These are phyloP conservation scores for Drosera capensis DNA, from an alignment of 148 eudicot species.

Conservation along the genomic window DNA sequence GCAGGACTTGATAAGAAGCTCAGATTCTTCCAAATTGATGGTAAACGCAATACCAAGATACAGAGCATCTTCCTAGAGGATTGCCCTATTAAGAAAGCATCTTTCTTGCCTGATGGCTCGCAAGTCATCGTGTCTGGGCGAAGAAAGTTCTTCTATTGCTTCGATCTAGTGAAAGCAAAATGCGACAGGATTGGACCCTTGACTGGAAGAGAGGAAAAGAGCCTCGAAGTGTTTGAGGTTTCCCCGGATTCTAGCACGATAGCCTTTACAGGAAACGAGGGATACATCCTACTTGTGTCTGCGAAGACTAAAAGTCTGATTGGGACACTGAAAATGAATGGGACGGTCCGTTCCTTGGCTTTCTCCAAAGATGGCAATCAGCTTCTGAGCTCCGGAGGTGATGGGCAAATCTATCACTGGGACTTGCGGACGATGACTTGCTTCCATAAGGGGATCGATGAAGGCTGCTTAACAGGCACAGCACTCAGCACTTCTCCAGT, in stretches of 20 bases:
- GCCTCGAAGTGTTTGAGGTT: slow-evolving; percentile 73
- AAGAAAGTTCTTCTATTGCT: slow-evolving; percentile 79
- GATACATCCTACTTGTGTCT: slow-evolving; percentile 73
- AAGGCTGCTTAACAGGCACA: slow-evolving; percentile 66
- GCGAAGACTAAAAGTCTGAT: slow-evolving; percentile 70
- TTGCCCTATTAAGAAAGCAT: slow-evolving; percentile 63
- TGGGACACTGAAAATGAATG: slow-evolving; percentile 89
- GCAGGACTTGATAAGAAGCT: slow-evolving; percentile 62
- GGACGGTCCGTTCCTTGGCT: slow-evolving; percentile 69
- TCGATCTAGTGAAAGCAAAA: slow-evolving; percentile 59
- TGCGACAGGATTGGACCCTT: slow-evolving; percentile 69
- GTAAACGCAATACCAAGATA: slow-evolving; percentile 62
- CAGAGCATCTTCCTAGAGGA: slow-evolving; percentile 68
- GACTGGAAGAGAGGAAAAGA: slow-evolving; percentile 84
- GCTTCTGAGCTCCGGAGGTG: slow-evolving; percentile 80
- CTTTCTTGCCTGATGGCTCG: slow-evolving; percentile 84
- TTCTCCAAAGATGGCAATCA: slow-evolving; percentile 55
- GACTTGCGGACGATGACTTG: slow-evolving; percentile 76
- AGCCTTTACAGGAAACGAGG: slow-evolving; percentile 85
- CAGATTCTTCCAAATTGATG: slow-evolving; percentile 86
- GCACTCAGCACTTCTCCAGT: slow-evolving; percentile 54
- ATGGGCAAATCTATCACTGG: slow-evolving; percentile 81
- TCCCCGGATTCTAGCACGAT: slow-evolving; percentile 86
- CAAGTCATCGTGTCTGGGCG: slow-evolving; percentile 66
- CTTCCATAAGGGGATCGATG: slow-evolving; percentile 72